phyloP scores from a whole-genome alignment of 768 basidiomycete species.

The Tulasnella calospora region DNA sequence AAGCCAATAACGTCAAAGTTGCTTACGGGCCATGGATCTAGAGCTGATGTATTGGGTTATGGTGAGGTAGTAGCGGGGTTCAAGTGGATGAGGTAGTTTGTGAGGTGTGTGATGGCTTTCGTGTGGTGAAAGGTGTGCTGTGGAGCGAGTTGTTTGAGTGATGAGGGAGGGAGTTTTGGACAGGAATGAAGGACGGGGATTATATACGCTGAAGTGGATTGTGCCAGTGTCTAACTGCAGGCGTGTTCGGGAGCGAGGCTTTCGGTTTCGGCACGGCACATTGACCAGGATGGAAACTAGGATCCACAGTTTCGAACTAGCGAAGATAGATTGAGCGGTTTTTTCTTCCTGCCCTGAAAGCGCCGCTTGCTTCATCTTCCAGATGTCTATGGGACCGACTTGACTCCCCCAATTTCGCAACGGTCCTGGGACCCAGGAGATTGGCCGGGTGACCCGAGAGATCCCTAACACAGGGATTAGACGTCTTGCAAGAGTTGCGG shows the following conservation, averaged over 20 bases:
- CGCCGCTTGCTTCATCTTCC: not conserved
- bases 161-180: not conserved
- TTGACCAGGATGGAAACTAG: not conserved
- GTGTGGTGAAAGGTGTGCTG: not conserved
- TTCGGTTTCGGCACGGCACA: not conserved
- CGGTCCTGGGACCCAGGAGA: not conserved
- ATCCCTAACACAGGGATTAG: not conserved
- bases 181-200: not conserved
- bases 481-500: not conserved
- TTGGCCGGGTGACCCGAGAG: not conserved
- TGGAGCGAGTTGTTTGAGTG: not conserved
- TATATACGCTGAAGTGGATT: not conserved
- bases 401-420: not conserved
- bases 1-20: not conserved
- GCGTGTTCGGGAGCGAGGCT: not conserved
- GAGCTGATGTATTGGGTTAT: constrained; percentile 8
- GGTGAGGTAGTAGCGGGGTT: not conserved
- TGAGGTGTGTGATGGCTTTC: not conserved
- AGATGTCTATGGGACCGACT: not conserved
- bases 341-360: not conserved
- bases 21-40: not conserved
- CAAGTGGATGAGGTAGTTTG: not conserved
- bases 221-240: not conserved
- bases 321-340: not conserved
- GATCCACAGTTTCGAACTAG: not conserved